Base-by-base conservation (phyloP, 116 monocot genomes). In the Cymodocea nodosa region DNA sequence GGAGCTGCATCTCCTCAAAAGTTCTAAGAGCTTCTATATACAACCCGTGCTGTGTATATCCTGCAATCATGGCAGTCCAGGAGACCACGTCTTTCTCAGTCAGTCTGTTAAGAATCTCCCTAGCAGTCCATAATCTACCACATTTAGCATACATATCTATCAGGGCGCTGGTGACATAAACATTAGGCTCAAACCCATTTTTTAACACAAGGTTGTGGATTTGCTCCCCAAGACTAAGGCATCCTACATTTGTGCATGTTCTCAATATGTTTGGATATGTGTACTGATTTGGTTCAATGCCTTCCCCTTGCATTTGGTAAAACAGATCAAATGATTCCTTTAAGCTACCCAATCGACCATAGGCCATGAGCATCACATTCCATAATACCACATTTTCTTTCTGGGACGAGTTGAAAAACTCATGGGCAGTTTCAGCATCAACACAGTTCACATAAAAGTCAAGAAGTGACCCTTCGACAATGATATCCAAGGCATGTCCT, bases 31-130 rank as follows among this genome's bases (percentile, higher is more conserved):
- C 94, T 71, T 89, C 86, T 35, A 64, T 52, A 69, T 34, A 94
- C 58, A 73, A 65, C 44, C 84, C 94, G 62, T 84, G 68, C 23
- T 87, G 89, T 16, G 80, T 71, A 71, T 80, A 94, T 4, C 94
- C 94, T 63, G 89, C 84, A 79, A 89, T 83, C 94, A 94, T 89
- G 18, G 94, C 76, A 20, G 94, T 94, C 94, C 94, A 94, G 1
- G 89, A 82, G 64, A 87, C 84, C 13, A 94, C 84, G 77, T 89
- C 94, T 62, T 82, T 77, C 62, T 84, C 84, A 2, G 58, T 65
- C 15, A 77, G 35, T 51, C 74, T 78, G 36, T 65, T 65, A 65
- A 94, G 87, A 40, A 89, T 82, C 53, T 71, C 44, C 54, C 75
- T 80, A 22, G 89, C 89, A 39, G 65, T 72, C 17, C 61, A 53